Evolutionary conservation across 306 rosid species (phyloP).

Genomic region (Notholithocarpus densiflorus): DNA sequence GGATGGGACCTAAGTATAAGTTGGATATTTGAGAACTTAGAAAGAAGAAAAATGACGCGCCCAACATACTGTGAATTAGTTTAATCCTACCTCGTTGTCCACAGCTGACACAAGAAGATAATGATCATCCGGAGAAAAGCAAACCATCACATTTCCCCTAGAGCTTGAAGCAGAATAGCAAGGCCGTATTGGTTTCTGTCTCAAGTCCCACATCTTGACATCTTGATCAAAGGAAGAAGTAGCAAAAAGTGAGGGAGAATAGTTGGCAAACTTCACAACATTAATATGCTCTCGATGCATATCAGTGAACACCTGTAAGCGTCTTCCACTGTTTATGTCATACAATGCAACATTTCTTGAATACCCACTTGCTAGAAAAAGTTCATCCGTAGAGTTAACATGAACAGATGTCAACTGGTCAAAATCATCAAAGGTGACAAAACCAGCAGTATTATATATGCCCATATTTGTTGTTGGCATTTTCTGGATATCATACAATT

Average conservation of each 20-base stretch:
- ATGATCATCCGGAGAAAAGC: slow-evolving; percentile 91
- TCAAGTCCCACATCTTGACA: slow-evolving; percentile 87
- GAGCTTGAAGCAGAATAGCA: slow-evolving; percentile 76
- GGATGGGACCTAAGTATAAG: neutral
- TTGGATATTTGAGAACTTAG: neutral
- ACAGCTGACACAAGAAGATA: slow-evolving; percentile 78
- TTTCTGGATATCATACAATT: slow-evolving; percentile 60
- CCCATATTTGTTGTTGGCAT: slow-evolving; percentile 31
- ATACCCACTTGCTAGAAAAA: slow-evolving; percentile 86
- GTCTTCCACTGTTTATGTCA: slow-evolving; percentile 63
- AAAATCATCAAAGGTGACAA: slow-evolving; percentile 64
- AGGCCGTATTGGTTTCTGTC: slow-evolving; percentile 66
- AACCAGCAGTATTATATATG: slow-evolving; percentile 35
- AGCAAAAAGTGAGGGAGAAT: slow-evolving; percentile 73
- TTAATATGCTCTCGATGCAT: slow-evolving; percentile 84
- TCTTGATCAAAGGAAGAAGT: slow-evolving; percentile 85
- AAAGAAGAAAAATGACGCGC: neutral
- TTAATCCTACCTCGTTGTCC: slow-evolving; percentile 67
- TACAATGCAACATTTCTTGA: slow-evolving; percentile 80
- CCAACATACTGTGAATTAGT: slow-evolving; percentile 2
- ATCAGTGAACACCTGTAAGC: slow-evolving; percentile 65
- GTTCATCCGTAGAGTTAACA: slow-evolving; percentile 70
- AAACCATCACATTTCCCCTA: slow-evolving; percentile 86
- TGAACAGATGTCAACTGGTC: slow-evolving; percentile 88
- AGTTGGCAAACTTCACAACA: slow-evolving; percentile 77